Evolutionary conservation across 305 asterid genomes (phyloP), one percentile per base, ranked within the genome.

Genomic region (Ilex paraguariensis): DNA sequence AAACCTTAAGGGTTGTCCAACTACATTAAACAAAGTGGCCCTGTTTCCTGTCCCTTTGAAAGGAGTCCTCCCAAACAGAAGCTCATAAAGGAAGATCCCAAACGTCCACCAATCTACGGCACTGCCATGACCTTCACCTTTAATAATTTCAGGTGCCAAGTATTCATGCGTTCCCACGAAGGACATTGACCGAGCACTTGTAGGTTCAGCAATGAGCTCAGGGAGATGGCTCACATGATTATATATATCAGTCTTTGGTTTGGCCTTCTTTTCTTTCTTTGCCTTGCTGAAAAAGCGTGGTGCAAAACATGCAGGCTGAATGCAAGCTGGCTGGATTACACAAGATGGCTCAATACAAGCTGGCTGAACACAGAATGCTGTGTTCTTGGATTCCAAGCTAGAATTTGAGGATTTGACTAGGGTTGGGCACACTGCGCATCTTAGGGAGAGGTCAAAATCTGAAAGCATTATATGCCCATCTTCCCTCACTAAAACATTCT

Each of bases 41-140:
- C 84, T 60, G 57, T 78, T 81, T 48, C 81, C 87, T 7, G 67
- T 59, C 44, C 87, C 87, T 63, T 81, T 81, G 62, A 81, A 81
- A 15, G 87, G 87, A 32, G 87, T 81, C 68, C 65, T 79, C 56
- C 87, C 87, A 30, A 78, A 81, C 71, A 81, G 66, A 15, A 81
- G 87, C 62, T 81, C 87, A 4, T 78, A 78, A 14, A 81, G 74
- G 66, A 81, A 81, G 42, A 81, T 68, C 54, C 87, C 87, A 17
- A 81, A 78, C 17, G 87, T 81, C 87, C 87, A 81, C 87, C 87
- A 81, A 63, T 81, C 87, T 28, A 81, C 87, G 44, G 87, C 87
- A 61, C 87, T 81, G 7, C 87, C 87, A 17, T 81, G 87, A 56
- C 87, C 87, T 75, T 78, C 87, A 0, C 87, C 87, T 55, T 81